Base-by-base conservation (phyloP, 768 basidiomycete species). In the Suillus americanus region DNA sequence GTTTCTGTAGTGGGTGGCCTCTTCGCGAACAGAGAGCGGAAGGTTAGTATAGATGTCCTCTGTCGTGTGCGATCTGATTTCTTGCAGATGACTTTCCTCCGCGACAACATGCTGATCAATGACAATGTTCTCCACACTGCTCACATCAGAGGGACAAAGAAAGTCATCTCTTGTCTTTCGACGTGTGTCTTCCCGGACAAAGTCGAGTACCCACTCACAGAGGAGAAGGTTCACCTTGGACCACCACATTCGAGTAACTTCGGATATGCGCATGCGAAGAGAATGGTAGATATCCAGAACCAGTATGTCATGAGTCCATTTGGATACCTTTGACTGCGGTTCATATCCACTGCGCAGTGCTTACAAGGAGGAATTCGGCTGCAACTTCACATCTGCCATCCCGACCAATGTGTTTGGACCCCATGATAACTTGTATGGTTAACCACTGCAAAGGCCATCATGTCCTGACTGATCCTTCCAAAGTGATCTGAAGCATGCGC, bases 171-270 rank as follows among this genome's bases (percentile, higher is more conserved):
- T 14, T 98, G 96, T 73, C 86, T 98, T 45, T 97, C 96, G 12
- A 98, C 97, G 48, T 99, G 96, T 74, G 94, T 99, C 54, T 99
- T 96, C 82, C 96, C 96, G 0, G 96, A 98, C 77, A 91, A 95
- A 75, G 95, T 96, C 68, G 84, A 87, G 61, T 97, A 96, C 75
- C 97, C 96, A 16, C 85, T 99, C 33, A 91, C 94, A 69, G 96
- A 99, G 79, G 86, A 83, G 69, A 96, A 95, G 79, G 90, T 99
- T 64, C 97, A 99, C 77, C 82, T 84, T 41, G 96, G 96, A 23
- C 93, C 92, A 25, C 96, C 96, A 7, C 97, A 99, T 73, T 83
- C 89, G 64, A 94, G 92, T 70, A 98, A 98, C 83, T 98, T 94
- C 79, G 97, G 96, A 37, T 99, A 99, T 71, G 92, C 97, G 2